Evolutionary conservation across 73 alveolate genomes (phyloP).

Genomic region (Paramecium tetraurelia): DNA sequence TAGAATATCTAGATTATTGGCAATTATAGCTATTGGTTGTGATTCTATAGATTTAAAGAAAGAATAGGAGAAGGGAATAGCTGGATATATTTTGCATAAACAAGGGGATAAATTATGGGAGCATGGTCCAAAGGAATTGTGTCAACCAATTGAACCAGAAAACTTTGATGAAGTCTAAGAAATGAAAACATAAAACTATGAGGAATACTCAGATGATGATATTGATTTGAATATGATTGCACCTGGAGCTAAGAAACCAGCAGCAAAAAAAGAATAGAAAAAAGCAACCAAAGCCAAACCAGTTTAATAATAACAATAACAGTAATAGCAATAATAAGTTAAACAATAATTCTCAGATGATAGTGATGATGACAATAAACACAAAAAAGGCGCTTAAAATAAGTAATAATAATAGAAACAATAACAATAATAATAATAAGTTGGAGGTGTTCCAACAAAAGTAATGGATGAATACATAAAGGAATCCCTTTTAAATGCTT

Average conservation of each 20-base stretch:
- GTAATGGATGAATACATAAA: constrained; percentile 44
- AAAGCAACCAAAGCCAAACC: not conserved
- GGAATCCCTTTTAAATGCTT: constrained; percentile 13
- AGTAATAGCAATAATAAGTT: not conserved
- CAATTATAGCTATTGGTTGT: constrained; percentile 25
- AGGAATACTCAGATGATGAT: constrained; percentile 14
- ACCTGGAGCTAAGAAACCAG: not conserved
- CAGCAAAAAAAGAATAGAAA: not conserved
- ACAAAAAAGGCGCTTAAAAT: not conserved
- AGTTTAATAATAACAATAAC: not conserved
- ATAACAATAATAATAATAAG: not conserved
- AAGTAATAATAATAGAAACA: not conserved
- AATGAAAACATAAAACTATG: not conserved
- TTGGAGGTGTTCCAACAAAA: constrained; percentile 27
- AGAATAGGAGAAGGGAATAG: constrained; percentile 33
- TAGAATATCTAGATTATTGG: not conserved
- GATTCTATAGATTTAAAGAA: constrained; percentile 23
- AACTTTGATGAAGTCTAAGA: constrained; percentile 6
- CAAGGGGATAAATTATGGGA: constrained; percentile 47
- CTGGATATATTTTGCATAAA: constrained; percentile 18
- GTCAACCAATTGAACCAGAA: not conserved
- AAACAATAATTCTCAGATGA: not conserved
- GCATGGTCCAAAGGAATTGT: constrained; percentile 25
- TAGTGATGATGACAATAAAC: constrained; percentile 6
- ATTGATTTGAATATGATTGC: constrained; percentile 30